These are phyloP conservation scores for Aspergillus bombycis DNA, from an alignment of 2,329 filamentous ascomycete species.

Conservation along the genomic window DNA sequence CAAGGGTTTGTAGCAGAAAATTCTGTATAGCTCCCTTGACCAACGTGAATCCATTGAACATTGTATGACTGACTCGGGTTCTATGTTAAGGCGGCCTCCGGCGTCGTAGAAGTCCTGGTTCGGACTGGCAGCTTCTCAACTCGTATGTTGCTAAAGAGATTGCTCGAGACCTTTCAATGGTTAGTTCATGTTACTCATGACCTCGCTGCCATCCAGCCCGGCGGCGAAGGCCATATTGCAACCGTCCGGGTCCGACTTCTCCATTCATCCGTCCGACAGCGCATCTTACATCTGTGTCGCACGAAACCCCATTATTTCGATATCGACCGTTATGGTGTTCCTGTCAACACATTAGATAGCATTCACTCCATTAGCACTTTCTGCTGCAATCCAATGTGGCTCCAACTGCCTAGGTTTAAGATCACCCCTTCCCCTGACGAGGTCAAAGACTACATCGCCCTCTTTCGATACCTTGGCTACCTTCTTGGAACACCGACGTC, in stretches of 20 bases:
- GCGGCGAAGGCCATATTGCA: constrained; percentile 65
- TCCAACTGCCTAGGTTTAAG: constrained; percentile 70
- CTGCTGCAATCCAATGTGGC: constrained; percentile 66
- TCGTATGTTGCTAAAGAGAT: constrained; percentile 63
- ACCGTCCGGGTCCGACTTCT: constrained; percentile 68
- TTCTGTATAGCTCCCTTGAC: constrained; percentile 14
- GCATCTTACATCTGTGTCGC: constrained; percentile 62
- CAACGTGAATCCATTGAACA: neutral
- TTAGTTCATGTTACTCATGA: constrained; percentile 69
- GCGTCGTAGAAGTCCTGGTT: constrained; percentile 72
- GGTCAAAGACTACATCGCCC: constrained; percentile 67
- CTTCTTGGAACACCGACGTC: constrained; percentile 67
- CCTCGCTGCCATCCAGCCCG: constrained; percentile 65
- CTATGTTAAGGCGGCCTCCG: constrained; percentile 58
- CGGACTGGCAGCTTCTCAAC: constrained; percentile 73
- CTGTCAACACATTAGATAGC: constrained; percentile 73
- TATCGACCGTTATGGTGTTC: constrained; percentile 60
- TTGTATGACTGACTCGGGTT: neutral
- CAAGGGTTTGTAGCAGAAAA: constrained; percentile 28
- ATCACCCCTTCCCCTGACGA: constrained; percentile 64
- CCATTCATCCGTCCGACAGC: constrained; percentile 66
- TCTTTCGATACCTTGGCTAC: constrained; percentile 74
- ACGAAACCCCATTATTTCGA: constrained; percentile 64
- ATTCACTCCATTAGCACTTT: constrained; percentile 72
- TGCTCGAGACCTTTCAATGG: constrained; percentile 74